phyloP scores from a whole-genome alignment of 2,329 filamentous ascomycete species.

The Alternaria tenuissima region DNA sequence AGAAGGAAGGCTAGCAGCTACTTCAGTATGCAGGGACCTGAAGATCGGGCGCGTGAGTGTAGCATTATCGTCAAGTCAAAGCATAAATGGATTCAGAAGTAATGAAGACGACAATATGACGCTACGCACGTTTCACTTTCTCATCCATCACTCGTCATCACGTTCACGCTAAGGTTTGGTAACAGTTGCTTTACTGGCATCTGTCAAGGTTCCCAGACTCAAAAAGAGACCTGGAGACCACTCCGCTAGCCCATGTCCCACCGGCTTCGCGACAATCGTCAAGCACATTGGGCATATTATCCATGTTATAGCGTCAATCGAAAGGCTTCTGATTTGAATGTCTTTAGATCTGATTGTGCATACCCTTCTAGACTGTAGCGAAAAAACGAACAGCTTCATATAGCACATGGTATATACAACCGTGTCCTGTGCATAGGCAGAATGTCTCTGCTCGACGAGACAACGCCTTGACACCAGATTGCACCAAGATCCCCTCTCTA shows the following conservation, averaged over 20 bases:
- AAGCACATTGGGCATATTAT: background rate
- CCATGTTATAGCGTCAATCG: background rate
- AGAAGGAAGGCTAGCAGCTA: constrained; percentile 23
- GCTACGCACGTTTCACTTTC: too few species aligned
- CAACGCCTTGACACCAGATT: background rate
- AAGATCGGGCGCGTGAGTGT: background rate
- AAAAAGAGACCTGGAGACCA: background rate
- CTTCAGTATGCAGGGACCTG: background rate
- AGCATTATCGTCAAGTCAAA: background rate
- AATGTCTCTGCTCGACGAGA: background rate
- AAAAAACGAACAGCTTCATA: background rate
- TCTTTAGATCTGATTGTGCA: too few species aligned
- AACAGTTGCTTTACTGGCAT: background rate
- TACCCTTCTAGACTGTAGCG: background rate
- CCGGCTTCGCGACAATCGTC: too few species aligned
- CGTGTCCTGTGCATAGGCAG: background rate
- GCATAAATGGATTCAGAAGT: background rate
- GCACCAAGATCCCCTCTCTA: background rate
- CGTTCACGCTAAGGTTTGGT: background rate
- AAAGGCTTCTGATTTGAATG: background rate
- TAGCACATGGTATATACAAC: background rate
- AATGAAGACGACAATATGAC: background rate
- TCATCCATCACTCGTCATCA: background rate
- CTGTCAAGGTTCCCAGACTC: background rate
- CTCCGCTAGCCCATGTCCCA: background rate